These are phyloP conservation scores for Ustilago trichophora DNA, from an alignment of 1,284 basidiomycete genomes.

Conservation along the genomic window DNA sequence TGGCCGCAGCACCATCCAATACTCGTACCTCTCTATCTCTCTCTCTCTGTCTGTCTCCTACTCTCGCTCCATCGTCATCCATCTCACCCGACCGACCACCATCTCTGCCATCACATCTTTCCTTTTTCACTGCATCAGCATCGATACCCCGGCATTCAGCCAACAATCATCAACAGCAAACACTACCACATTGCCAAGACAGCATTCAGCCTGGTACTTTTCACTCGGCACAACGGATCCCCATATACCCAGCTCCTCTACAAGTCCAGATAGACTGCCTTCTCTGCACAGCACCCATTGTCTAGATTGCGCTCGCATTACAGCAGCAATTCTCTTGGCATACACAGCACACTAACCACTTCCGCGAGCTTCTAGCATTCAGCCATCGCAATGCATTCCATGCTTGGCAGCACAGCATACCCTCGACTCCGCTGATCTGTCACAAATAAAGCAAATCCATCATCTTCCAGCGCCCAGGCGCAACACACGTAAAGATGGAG, in stretches of 20 bases:
- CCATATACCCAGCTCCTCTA: too few relatives aligned
- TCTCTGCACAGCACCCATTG: too few relatives aligned
- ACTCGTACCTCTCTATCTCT: not conserved
- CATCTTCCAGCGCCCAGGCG: too few relatives aligned
- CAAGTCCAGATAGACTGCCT: too few relatives aligned
- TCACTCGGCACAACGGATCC: too few relatives aligned
- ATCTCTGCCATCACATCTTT: not conserved
- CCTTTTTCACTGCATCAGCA: not conserved
- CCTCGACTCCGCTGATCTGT: not conserved
- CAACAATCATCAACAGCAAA: too few relatives aligned
- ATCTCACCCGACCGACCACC: too few relatives aligned
- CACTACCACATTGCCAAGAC: not conserved
- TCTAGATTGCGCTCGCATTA: too few relatives aligned
- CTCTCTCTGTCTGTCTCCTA: not conserved
- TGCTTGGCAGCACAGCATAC: not conserved
- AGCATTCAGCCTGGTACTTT: not conserved
- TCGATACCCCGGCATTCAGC: not conserved
- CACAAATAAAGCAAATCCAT: constrained; percentile 19
- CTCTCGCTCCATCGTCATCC: not conserved
- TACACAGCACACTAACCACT: too few relatives aligned
- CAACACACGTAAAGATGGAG: too few relatives aligned
- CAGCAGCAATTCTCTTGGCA: too few relatives aligned
- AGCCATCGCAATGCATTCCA: not conserved
- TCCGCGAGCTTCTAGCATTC: too few relatives aligned
- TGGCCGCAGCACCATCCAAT: constrained; percentile 4